Base-by-base conservation (phyloP, 192 early-diverging fungal species). In the Cetraspora pellucida region DNA sequence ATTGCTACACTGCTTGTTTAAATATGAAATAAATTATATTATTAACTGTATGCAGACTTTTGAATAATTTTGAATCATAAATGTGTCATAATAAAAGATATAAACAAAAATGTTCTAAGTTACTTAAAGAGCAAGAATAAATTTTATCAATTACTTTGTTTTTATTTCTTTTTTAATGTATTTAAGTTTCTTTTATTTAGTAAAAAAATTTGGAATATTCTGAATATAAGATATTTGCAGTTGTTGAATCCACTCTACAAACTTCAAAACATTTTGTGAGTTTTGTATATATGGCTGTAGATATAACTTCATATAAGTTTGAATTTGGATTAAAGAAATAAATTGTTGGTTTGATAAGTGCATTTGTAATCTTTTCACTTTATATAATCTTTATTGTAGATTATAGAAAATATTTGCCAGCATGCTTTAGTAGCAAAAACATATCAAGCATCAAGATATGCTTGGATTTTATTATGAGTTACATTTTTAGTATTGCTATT, bases 361-460 rank as follows among this genome's bases (percentile, higher is more conserved):
- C 7, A 84, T 76, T 21, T 57, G 54, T 45, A 81, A 59, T 16
- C 79, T 60, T 47, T 61, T 7, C 19, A 81, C 49, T 2, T 19
- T n/a, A n/a, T 80, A 80, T 43, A 28, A 77, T 23, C 77, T 74
- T 55, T 55, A 28, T 31, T 84, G 80, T 52, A 81, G 50, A 2
- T 31, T 31, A 57, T 81, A 84, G 21, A 23, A 52, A 80, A 80
- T 8, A 84, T 78, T 63, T 77, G 70, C 68, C 77, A 84, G 17
- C 74, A 73, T n/a, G 66, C 70, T 72, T 84, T 77, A 25, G 65
- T 47, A 31, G 83, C 46, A 55, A 75, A 84, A 25, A 81, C 50
- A 63, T 81, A 81, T 52, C 80, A 37, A 25, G 66, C 74, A 75
- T 78, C 57, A 17, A 63, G 61, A 64, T 61, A 81, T 17, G 7